Conservation (phyloP, 176 grass and related monocot genomes). For the Oryza meridionalis region DNA sequence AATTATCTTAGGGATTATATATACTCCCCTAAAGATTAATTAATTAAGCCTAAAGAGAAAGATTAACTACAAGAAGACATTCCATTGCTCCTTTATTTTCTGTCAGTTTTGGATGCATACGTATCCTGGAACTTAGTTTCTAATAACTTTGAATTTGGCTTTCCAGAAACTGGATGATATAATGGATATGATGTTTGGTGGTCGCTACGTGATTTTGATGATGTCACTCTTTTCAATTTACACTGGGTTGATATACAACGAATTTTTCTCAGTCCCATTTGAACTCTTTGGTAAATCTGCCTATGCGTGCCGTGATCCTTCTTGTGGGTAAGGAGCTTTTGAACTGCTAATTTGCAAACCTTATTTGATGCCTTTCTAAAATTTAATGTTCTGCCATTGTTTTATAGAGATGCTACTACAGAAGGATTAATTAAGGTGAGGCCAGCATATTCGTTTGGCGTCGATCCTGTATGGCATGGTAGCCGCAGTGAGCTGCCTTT, state of each 20-base stretch:
- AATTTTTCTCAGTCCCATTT: slow-evolving; percentile 98
- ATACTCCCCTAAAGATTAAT: neutral
- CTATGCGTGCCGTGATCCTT: slow-evolving; percentile 75
- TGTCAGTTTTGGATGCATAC: neutral
- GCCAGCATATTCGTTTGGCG: slow-evolving; percentile 73
- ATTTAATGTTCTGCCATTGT: neutral
- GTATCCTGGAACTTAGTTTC: neutral
- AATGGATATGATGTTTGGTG: slow-evolving; percentile 90
- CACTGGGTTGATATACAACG: slow-evolving; percentile 91
- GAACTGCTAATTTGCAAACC: neutral
- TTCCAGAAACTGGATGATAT: slow-evolving; percentile 83
- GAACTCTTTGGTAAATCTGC: slow-evolving; percentile 89
- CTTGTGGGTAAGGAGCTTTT: slow-evolving; percentile 65
- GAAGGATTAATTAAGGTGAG: slow-evolving; percentile 73
- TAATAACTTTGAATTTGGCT: slow-evolving; percentile 13
- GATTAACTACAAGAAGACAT: neutral
- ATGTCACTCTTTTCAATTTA: slow-evolving; percentile 96
- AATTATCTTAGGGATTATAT: neutral
- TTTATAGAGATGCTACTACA: slow-evolving; percentile 66
- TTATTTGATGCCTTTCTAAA: neutral
- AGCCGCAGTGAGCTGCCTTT: slow-evolving; percentile 86
- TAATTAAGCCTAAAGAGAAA: neutral
- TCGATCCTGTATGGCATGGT: slow-evolving; percentile 86
- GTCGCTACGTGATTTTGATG: slow-evolving; percentile 89
- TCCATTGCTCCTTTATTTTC: neutral